Evolutionary conservation across 83 land plant genomes (phyloP).

Genomic region (Diphasiastrum complanatum): DNA sequence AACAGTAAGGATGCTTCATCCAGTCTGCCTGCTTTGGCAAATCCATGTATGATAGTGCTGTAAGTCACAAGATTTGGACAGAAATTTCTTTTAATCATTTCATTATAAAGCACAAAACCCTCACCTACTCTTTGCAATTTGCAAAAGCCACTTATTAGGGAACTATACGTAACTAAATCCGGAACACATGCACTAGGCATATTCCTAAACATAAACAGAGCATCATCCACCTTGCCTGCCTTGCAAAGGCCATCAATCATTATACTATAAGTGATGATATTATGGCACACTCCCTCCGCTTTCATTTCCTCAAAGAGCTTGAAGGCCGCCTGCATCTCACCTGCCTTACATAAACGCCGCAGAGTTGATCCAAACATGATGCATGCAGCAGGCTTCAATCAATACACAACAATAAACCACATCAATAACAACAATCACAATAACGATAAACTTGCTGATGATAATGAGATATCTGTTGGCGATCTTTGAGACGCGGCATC

Average conservation of each 20-base stretch:
- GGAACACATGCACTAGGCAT: slow-evolving; percentile 39
- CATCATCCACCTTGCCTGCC: slow-evolving; percentile 31
- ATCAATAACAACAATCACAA: too few species aligned
- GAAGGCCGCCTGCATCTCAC: slow-evolving; percentile 41
- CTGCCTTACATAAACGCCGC: slow-evolving; percentile 43
- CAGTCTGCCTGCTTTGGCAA: slow-evolving; percentile 35
- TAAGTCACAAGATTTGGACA: slow-evolving; percentile 44
- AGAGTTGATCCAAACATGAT: too few species aligned
- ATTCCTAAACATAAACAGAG: slow-evolving; percentile 28
- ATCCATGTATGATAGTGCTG: slow-evolving; percentile 50
- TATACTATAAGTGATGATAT: slow-evolving; percentile 38
- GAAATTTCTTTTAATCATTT: slow-evolving; percentile 47
- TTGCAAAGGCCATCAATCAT: slow-evolving; percentile 41
- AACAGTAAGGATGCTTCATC: slow-evolving; percentile 43
- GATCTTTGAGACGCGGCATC: too few species aligned
- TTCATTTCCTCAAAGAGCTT: slow-evolving; percentile 32
- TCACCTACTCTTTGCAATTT: slow-evolving; percentile 38
- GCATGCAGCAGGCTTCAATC: too few species aligned
- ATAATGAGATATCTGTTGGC: too few species aligned
- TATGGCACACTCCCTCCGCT: slow-evolving; percentile 29
- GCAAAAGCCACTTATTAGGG: slow-evolving; percentile 47
- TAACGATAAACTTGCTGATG: too few species aligned
- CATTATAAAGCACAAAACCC: slow-evolving; percentile 36
- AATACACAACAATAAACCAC: too few species aligned
- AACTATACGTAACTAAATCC: slow-evolving; percentile 44